Conservation (phyloP, 768 basidiomycete genomes). For the Cystofilobasidium macerans region DNA sequence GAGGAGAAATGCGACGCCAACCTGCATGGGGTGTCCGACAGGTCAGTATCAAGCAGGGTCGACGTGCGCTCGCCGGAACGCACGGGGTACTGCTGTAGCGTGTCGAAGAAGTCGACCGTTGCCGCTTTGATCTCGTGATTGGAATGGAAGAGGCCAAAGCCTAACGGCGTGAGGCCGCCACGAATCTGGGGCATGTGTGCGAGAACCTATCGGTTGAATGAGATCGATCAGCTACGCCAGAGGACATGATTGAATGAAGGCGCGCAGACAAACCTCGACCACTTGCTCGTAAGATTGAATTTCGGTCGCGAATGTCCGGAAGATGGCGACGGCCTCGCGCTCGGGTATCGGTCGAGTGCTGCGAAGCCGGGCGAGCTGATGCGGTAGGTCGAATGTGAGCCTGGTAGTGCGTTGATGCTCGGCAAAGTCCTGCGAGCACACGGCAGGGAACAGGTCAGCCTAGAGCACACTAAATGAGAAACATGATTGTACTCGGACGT, state of each 20-base stretch:
- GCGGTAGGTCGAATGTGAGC: constrained; percentile 61
- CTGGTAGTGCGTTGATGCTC: constrained; percentile 31
- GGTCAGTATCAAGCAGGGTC: too few relatives aligned
- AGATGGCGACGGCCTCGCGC: constrained; percentile 61
- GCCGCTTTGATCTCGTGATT: constrained; percentile 58
- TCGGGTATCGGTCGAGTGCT: constrained; percentile 55
- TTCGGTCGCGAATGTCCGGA: constrained; percentile 58
- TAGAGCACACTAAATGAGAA: background rate
- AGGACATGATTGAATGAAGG: constrained; percentile 6
- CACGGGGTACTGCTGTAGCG: constrained; percentile 65
- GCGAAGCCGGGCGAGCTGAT: constrained; percentile 75
- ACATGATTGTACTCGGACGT: constrained; percentile 29
- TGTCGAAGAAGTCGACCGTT: constrained; percentile 73
- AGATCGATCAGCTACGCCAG: too few relatives aligned
- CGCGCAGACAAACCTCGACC: constrained; percentile 53
- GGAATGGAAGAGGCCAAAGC: constrained; percentile 81
- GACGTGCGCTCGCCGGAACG: too few relatives aligned
- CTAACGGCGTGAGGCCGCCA: constrained; percentile 54
- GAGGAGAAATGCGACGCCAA: constrained; percentile 66
- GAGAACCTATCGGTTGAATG: background rate
- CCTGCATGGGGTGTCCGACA: constrained; percentile 42
- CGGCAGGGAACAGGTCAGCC: constrained; percentile 1
- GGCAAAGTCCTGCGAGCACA: constrained; percentile 3
- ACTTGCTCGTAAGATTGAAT: constrained; percentile 77
- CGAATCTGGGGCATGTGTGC: constrained; percentile 6